Evolutionary conservation across 2,329 filamentous ascomycete species (phyloP), one percentile per base, ranked within the genome.

Genomic region (Colletotrichum somersetense): DNA sequence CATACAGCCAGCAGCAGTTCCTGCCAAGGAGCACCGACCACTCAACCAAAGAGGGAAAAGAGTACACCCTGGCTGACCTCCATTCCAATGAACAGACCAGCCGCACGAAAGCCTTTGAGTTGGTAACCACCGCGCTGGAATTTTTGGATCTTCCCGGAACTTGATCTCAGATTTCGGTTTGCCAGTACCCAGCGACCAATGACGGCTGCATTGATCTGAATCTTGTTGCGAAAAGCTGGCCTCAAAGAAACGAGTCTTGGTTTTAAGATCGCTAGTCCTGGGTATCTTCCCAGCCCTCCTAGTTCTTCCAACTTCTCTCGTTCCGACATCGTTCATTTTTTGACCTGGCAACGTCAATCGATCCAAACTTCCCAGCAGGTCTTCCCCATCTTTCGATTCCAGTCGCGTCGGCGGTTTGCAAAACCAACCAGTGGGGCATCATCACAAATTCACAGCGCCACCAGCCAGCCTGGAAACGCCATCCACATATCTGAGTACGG

Each of bases 111-210:
- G 52, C 40, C 71, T 73, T 71, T 67, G 50, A 71, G 67, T 52
- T 44, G 67, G 55, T 59, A 55, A 71, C 71, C 71, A 67, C n/a
- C 62, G 62, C 71, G 52, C 40, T 66, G 67, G 71, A 71, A 71
- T 71, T 57, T 38, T 59, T 71, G 67, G 71, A 52, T 62, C 57
- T n/a, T 67, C 67, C 62, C 62, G 71, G 70, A 71, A 71, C 62
- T 64, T 72, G 50, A 66, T 74, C 67, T 74, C 62, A 70, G 62
- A 71, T 73, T 70, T 74, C 64, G 70, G 69, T 73, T 74, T 74
- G 72, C 64, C 62, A 58, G 65, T 26, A 52, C 40, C 26, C 62
- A 30, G 57, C 62, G 50, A 56, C 71, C 71, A 71, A 73, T 71
- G 73, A 74, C 40, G 64, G 56, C 61, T 62, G 42, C 57, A 73